These are phyloP conservation scores for Taphrina confusa DNA, from an alignment of 1,139 yeast species.

Conservation along the genomic window DNA sequence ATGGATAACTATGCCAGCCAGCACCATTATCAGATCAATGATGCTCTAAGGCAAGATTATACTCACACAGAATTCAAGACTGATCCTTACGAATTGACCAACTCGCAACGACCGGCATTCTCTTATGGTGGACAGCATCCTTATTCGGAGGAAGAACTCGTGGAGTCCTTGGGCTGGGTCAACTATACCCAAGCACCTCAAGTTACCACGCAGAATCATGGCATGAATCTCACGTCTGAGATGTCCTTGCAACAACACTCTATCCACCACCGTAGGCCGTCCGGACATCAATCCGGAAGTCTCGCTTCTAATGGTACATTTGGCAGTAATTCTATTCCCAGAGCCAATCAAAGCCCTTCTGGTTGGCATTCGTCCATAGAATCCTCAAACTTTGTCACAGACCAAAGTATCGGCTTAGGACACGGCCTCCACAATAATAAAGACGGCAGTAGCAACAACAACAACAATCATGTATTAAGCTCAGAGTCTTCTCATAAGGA, in stretches of 20 bases:
- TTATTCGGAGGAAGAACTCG: constrained; percentile 20
- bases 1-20: neutral
- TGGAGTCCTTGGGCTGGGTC: constrained; percentile 31
- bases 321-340: constrained; percentile 3
- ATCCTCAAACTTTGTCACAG: neutral
- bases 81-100: neutral
- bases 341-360: neutral
- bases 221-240: neutral
- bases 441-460: neutral
- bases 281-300: neutral
- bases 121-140: constrained; percentile 1
- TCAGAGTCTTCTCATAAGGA: constrained; percentile 2
- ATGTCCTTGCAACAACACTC: constrained; percentile 5
- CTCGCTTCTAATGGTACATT: constrained; percentile 8
- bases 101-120: neutral
- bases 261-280: neutral
- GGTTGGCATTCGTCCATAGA: constrained; percentile 25
- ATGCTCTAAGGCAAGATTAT: constrained; percentile 1
- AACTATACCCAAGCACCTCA: constrained; percentile 2
- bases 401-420: neutral
- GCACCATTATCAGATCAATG: constrained; percentile 1
- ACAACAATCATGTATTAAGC: neutral
- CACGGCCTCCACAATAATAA: neutral
- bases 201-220: neutral
- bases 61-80: constrained; percentile 1